Evolutionary conservation across 805 yeast genomes (phyloP), one percentile per base, ranked within the genome.

Genomic region (Candida golubevii): DNA sequence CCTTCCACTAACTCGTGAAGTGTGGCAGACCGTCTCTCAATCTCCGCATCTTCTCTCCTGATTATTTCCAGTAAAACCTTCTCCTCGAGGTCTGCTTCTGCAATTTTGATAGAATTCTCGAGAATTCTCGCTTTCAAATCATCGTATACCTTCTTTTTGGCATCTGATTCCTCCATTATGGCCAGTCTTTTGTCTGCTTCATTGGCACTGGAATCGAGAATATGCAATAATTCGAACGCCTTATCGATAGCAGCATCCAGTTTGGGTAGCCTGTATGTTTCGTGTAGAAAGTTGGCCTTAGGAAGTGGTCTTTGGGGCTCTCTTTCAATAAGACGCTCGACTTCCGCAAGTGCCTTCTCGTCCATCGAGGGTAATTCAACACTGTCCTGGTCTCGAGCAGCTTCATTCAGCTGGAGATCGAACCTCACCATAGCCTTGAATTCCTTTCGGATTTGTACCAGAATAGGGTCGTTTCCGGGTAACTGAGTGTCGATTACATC

Each of bases 361-460:
- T 66, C 70, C 14, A 71, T 38, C 44, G 63, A 71, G n/a, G 60
- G 60, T 7, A 61, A 29, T 29, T 29, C 32, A 6, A 29, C 3
- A 11, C 32, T 10, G 3, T 6, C 32, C 4, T 11, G 32, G 6
- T 12, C n/a, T 29, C n/a, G 11, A 11, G 3, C 32, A 29, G 69
- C 32, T 29, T 29, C n/a, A 4, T 29, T 12, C 32, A 29, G 69
- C 6, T 63, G 46, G 40, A 59, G 67, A 53, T 77, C 82, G 0
- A 78, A 71, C 40, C 59, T 59, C 6, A 75, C 59, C n/a, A 77
- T 55, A 1, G 45, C 53, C 7, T 55, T 39, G 38, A 71, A 48
- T 47, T 75, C 79, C 1, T 45, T 39, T 12, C 56, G 57, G 0
- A 74, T 58, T 8, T 47, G 30, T 2, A 61, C 62, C 11, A 39